These are phyloP conservation scores for Centaurea solstitialis DNA, from an alignment of 129 eudicot genomes.

Conservation along the genomic window DNA sequence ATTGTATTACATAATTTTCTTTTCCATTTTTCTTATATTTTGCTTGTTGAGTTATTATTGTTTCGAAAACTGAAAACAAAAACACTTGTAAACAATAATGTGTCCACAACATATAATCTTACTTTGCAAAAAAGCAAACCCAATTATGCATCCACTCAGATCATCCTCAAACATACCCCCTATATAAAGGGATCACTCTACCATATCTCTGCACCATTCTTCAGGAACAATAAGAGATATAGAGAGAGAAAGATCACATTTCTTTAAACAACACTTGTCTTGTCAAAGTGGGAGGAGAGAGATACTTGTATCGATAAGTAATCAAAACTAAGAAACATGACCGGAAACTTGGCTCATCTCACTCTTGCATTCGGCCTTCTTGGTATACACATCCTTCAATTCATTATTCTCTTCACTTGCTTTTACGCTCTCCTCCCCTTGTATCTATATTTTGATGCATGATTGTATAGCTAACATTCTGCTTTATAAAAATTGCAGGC, in stretches of 20 bases:
- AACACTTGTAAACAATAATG: too few relatives aligned
- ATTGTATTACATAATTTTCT: too few relatives aligned
- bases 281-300: not conserved
- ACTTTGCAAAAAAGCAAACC: not conserved
- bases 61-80: not conserved
- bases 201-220: not conserved
- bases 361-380: slow-evolving; percentile 43
- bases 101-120: not conserved
- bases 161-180: not conserved
- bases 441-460: not conserved
- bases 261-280: not conserved
- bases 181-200: not conserved
- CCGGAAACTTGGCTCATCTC: slow-evolving; percentile 29
- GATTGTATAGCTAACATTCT: not conserved
- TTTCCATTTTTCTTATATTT: too few relatives aligned
- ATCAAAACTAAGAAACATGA: slow-evolving; percentile 7
- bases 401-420: not conserved
- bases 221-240: not conserved
- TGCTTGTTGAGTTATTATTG: too few relatives aligned
- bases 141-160: not conserved
- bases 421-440: not conserved
- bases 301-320: not conserved
- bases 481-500: slow-evolving; percentile 22
- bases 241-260: not conserved
- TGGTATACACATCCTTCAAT: slow-evolving; percentile 21